phyloP scores from a whole-genome alignment of 2,329 filamentous ascomycete species.

The Orbilia oligospora region DNA sequence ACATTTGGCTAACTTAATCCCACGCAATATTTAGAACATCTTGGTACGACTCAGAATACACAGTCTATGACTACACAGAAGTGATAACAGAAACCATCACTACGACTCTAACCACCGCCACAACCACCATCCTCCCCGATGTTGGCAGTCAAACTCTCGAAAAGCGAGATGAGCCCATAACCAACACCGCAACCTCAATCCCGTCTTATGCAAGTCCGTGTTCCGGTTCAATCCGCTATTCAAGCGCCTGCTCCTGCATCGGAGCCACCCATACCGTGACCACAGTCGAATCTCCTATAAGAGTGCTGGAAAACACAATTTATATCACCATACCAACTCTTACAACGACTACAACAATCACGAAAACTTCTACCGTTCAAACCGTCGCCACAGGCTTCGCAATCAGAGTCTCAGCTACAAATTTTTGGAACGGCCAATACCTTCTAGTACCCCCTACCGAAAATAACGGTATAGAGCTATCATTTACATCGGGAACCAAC shows the following conservation, averaged over 20 bases:
- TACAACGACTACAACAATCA: conserved; percentile 5
- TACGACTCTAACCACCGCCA: conserved; percentile 14
- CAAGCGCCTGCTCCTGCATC: conserved; percentile 37
- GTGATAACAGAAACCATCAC: conserved; percentile 15
- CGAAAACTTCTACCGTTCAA: conserved; percentile 2
- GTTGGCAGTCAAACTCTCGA: background rate
- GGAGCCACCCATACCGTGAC: conserved; percentile 24
- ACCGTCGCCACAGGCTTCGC: background rate
- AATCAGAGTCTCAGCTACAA: background rate
- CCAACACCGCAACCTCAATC: conserved; percentile 15
- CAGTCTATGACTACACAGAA: conserved; percentile 10
- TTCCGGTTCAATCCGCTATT: conserved; percentile 26
- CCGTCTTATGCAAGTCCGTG: conserved; percentile 30
- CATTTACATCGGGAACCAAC: background rate
- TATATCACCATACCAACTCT: conserved; percentile 17
- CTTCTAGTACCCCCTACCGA: background rate
- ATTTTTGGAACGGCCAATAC: background rate
- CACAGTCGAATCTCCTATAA: conserved; percentile 12
- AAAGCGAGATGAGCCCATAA: conserved; percentile 18
- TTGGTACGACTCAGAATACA: background rate
- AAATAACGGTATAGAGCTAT: background rate
- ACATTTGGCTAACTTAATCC: background rate
- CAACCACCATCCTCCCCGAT: background rate
- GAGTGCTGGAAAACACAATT: background rate
- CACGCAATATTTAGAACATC: background rate